Conservation (phyloP, 2,329 filamentous ascomycete species). For the Laburnicola sp. region DNA sequence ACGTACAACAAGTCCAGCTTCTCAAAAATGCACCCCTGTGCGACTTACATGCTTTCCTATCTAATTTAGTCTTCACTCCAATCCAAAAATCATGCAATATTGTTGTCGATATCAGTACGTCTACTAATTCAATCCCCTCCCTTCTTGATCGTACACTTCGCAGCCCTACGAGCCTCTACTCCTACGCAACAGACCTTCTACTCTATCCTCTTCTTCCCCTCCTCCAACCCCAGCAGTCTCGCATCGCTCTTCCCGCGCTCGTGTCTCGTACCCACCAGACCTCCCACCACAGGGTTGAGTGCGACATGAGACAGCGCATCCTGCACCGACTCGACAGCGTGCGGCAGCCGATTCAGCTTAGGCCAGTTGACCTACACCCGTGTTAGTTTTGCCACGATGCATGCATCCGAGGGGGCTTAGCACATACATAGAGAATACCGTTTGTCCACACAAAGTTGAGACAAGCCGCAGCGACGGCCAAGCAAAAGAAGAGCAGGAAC, state of each 20-base stretch:
- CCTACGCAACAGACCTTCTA: constrained; percentile 38
- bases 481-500: constrained; percentile 79
- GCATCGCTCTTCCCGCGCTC: constrained; percentile 83
- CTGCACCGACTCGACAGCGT: constrained; percentile 83
- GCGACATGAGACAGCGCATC: constrained; percentile 81
- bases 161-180: background rate
- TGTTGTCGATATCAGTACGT: background rate
- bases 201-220: constrained; percentile 98
- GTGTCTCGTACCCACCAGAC: constrained; percentile 66
- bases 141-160: background rate
- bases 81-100: too few relatives aligned
- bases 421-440: constrained; percentile 90
- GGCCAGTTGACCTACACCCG: constrained; percentile 87
- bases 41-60: too few relatives aligned
- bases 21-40: too few relatives aligned
- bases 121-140: background rate
- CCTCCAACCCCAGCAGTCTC: constrained; percentile 82
- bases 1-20: too few relatives aligned
- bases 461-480: constrained; percentile 69
- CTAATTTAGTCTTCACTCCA: too few relatives aligned
- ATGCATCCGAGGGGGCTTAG: background rate
- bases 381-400: constrained; percentile 9
- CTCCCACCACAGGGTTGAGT: constrained; percentile 79
- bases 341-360: constrained; percentile 86
- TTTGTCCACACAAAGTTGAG: constrained; percentile 77